phyloP scores from a whole-genome alignment of 495 filamentous ascomycete species.

The Podospora tetraspora region DNA sequence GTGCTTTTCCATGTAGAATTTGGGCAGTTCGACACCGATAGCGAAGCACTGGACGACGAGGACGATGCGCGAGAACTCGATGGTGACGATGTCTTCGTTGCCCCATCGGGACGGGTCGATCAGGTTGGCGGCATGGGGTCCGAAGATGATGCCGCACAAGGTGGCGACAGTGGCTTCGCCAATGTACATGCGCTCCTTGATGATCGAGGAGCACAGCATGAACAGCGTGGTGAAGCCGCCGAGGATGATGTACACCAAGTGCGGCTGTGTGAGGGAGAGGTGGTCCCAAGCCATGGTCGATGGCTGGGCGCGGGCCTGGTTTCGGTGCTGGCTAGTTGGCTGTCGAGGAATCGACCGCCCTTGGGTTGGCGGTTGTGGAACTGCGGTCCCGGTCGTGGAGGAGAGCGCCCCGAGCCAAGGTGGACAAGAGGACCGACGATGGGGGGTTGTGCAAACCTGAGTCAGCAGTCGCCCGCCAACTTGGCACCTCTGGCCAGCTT shows the following conservation, averaged over 20 bases:
- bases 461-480: constrained; percentile 10
- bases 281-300: constrained; percentile 85
- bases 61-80: constrained; percentile 96
- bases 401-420: background rate
- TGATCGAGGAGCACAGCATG: constrained; percentile 95
- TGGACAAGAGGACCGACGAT: background rate
- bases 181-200: constrained; percentile 98
- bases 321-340: background rate
- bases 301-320: background rate
- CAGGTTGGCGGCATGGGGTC: constrained; percentile 86
- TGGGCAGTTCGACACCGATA: constrained; percentile 96
- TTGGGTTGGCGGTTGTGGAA: background rate
- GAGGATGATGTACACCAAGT: constrained; percentile 97
- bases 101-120: constrained; percentile 86
- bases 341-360: background rate
- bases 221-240: constrained; percentile 97
- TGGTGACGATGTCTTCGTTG: constrained; percentile 88
- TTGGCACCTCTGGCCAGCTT: constrained; percentile 9
- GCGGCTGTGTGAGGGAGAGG: constrained; percentile 85
- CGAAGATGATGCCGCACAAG: constrained; percentile 94
- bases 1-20: constrained; percentile 95
- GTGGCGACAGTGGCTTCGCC: constrained; percentile 98
- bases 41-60: constrained; percentile 99
- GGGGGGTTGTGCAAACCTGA: constrained; percentile 4
- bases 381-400: background rate